Base-by-base conservation (phyloP, 139 green algal genomes). In the Chlorella sorokiniana region DNA sequence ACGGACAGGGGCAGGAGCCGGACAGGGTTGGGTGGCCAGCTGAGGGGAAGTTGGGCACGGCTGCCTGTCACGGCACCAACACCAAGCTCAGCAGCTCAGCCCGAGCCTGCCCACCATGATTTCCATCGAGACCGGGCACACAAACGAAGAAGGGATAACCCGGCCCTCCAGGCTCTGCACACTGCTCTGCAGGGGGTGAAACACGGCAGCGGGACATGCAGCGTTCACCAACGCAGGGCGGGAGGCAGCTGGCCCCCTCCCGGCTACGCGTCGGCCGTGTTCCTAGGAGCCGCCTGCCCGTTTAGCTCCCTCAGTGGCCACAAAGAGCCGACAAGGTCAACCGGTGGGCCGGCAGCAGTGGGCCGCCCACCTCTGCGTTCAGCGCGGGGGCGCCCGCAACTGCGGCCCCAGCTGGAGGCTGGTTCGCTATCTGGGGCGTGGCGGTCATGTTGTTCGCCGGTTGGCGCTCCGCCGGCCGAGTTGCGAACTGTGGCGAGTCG, bases 121-220 rank as follows among this genome's bases (percentile, higher is more conserved):
- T 82, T 98, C 95, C 94, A 98, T 98, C 3, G 85, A 93, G 20
- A 98, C 78, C n/a, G 78, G 78, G 51, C 78, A 83, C 33, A 83
- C 56, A 20, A 83, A 83, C 0, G 84, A 89, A 40, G 86, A 77
- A 14, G 81, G 79, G 5, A 85, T 77, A 31, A 61, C 9, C 35
- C 77, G 79, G 40, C 81, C 81, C 20, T 86, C 61, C 45, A 86
- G 79, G 51, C 38, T 64, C 33, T 83, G 79, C 54, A 33, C 27
- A 59, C 75, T 81, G 59, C 6, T 35, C 73, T 79, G 73, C 73
- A 40, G 37, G 25, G 22, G 38, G 69, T 2, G 37, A 52, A 63
- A 63, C 41, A 48, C 56, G 56, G 56, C 56, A 65, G 56, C 56
- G 56, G 56, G 18, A 31, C 6, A n/a, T 25, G 48, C 14, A 59